These are phyloP conservation scores for Cryphonectria naterciae DNA, from an alignment of 2,329 filamentous ascomycete species.

Conservation along the genomic window DNA sequence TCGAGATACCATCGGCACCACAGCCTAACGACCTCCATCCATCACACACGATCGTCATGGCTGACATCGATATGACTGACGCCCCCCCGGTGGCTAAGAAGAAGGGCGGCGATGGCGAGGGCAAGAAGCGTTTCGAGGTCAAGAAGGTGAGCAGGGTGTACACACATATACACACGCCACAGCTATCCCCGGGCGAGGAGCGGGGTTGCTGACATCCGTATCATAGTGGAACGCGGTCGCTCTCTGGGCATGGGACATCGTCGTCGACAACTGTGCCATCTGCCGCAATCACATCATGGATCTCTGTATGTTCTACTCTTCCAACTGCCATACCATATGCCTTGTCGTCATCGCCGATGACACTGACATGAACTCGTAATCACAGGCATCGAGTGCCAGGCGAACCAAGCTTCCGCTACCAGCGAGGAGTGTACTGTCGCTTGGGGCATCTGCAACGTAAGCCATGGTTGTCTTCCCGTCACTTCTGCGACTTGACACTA, in stretches of 20 bases:
- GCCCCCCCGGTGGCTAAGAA: conserved; percentile 67
- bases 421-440: conserved; percentile 98
- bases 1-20: neutral
- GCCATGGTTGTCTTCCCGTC: conserved; percentile 41
- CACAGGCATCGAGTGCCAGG: conserved; percentile 93
- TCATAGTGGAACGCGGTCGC: conserved; percentile 95
- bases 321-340: neutral
- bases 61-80: conserved; percentile 96
- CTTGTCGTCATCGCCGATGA: neutral
- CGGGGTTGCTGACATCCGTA: conserved; percentile 9
- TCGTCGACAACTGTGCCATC: conserved; percentile 99
- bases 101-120: conserved; percentile 54
- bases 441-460: conserved; percentile 98
- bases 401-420: conserved; percentile 95
- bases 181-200: conserved; percentile 13
- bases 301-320: conserved; percentile 66
- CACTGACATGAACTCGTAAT: conserved; percentile 5
- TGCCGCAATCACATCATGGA: conserved; percentile 99
- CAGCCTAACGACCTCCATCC: neutral
- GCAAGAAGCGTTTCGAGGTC: conserved; percentile 96
- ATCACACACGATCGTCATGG: conserved; percentile 59
- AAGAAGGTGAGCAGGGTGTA: conserved; percentile 75
- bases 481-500: conserved; percentile 36
- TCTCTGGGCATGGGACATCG: conserved; percentile 99
- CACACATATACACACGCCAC: neutral